Base-by-base conservation (phyloP, 768 basidiomycete genomes). In the Hypsizygus marmoreus region DNA sequence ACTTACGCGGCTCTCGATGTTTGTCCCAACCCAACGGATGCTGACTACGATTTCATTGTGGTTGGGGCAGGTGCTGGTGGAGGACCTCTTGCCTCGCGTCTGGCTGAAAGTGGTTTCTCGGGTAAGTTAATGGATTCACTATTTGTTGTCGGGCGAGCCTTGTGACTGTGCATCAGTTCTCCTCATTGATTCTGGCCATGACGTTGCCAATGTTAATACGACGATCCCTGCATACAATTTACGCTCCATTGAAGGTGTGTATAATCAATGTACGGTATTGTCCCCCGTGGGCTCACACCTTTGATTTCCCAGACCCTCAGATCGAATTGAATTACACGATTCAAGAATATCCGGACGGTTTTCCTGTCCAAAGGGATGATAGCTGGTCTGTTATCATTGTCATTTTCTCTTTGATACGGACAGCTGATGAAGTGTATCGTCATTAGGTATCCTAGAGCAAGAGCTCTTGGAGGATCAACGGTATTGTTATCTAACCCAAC, bases 381-480 rank as follows among this genome's bases (percentile, higher is more conserved):
- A 26, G 45, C 13, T 64, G 63, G 65, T 61, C 24, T 13, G 54
- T n/a, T 25, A 16, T 37, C 10, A 13, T 20, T 38, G 19, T 4
- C 11, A 31, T 28, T 10, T 8, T 37, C 4, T 40, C 10, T 16
- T 33, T 39, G 17, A n/a, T n/a, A 23, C 9, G 1, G 2, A 14
- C 35, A 9, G 6, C 4, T 24, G 0, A 3, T 16, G 24, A 25
- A 28, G 16, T 40, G 12, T 8, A 20, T 23, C 1, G 26, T 22
- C 22, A 14, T 19, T 29, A 64, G 62, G 62, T 66, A 66, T 54
- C 65, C 65, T 16, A 56, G 62, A 14, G 60, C 62, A 11, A 50
- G 62, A 34, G 65, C 46, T 4, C 2, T 66, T 1, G 65, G 65
- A 43, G 65, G 65, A 6, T 65, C 65, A 25, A 61, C 65, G 16